Percentiles rank a stretch among this genome's conserved stretches.
These are phyloP conservation scores for Fragilariopsis cylindrus DNA, from an alignment of 108 stramenopile genomes.

Conservation along the genomic window DNA sequence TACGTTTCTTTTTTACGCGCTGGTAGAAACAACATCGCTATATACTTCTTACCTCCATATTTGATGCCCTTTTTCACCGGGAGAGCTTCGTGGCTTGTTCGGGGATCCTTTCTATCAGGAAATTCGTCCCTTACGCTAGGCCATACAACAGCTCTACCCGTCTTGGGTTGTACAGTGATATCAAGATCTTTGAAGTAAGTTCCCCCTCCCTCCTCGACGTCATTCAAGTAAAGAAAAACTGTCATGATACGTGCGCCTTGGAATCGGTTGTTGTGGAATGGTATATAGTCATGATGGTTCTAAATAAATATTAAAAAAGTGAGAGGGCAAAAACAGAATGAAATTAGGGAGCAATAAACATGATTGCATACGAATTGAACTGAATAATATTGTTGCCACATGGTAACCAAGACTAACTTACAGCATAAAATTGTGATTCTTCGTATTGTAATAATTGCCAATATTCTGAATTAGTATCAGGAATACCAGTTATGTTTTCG, in stretches of 20 bases:
- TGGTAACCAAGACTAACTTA: background rate
- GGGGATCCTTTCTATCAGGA: conserved; percentile 51
- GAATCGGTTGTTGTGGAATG: conserved; percentile 23
- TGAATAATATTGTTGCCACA: no score
- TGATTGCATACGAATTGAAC: no score
- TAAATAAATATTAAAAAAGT: background rate
- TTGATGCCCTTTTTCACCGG: conserved; percentile 79
- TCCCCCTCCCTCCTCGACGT: conserved; percentile 88
- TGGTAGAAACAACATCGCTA: conserved; percentile 57
- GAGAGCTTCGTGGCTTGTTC: conserved; percentile 83
- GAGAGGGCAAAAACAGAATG: background rate
- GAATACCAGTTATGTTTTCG: conserved; percentile 54
- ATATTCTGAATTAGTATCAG: conserved; percentile 61
- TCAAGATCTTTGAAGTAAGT: conserved; percentile 64
- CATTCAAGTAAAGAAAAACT: conserved; percentile 85
- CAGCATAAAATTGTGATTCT: conserved; percentile 54
- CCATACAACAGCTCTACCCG: conserved; percentile 80
- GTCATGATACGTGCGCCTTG: conserved; percentile 76
- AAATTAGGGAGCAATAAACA: no score
- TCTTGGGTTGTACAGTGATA: conserved; percentile 71
- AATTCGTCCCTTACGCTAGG: conserved; percentile 65
- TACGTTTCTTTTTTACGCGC: background rate
- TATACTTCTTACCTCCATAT: conserved; percentile 60
- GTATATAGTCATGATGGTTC: conserved; percentile 46
- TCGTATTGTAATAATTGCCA: conserved; percentile 76